Base-by-base conservation (phyloP, 2,329 filamentous ascomycete species). In the Neonectria neomacrospora region DNA sequence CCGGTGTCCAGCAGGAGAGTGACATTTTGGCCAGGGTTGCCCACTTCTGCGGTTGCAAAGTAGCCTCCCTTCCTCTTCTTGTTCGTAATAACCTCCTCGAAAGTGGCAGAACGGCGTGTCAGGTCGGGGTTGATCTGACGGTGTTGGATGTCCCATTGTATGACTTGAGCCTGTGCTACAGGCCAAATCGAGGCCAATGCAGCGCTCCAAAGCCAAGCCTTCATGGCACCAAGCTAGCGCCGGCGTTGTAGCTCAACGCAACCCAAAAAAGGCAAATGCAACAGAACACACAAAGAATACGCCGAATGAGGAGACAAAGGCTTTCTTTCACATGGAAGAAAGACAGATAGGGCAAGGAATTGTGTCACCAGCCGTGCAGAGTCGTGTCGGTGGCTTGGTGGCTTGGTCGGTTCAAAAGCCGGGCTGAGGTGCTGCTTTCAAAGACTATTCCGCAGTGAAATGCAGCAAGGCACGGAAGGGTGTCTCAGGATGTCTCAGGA, bases 1-100 rank as follows among this genome's bases (percentile, higher is more conserved):
- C 88, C 88, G 0, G 88, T 90, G 75, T 90, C 88, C 47, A 90
- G 80, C 73, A 89, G 86, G 55, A 90, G 76, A 1, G 81, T 83
- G 42, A 90, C 64, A 4, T 82, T 75, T 71, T 90, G 88, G 12
- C 77, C 75, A 0, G 88, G 88, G 7, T 83, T 88, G 18, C 88
- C 88, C 23, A 90, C 73, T 26, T 79, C 76, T 64, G 88, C 83
- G 22, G 83, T 83, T 18, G 85, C 82, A 70, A 88, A 89, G 73
- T 89, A 90, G 11, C 77, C 78, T 16, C 86, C 86, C 50, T 77
- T 71, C 8, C 69, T 67, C 54, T 74, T 70, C 56, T 83, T 76
- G 67, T 87, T 86, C 20, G 71, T 73, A 55, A 87, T 80, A 48
- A 77, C 67, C 52, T 81, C 79, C 34, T 81, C 75, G 32, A 81